A percentile compares a stretch with the other conserved stretches of the same genome.
phyloP scores from a whole-genome alignment of 352 stramenopile species.

The Pythium graminicola region DNA sequence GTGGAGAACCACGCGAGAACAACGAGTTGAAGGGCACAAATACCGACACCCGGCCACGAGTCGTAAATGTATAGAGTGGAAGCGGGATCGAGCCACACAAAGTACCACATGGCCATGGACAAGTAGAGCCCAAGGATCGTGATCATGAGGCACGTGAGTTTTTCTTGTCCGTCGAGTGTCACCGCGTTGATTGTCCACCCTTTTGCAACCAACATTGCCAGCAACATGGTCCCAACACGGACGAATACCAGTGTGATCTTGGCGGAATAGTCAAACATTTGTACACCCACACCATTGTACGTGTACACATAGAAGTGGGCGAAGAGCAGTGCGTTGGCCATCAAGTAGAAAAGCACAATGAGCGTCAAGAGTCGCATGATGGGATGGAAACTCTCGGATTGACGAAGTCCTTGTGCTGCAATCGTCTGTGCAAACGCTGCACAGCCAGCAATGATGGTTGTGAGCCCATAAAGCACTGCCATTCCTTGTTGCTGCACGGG shows the following conservation, averaged over 20 bases:
- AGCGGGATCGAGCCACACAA: slow-evolving; percentile 67
- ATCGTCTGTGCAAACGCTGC: slow-evolving; percentile 35
- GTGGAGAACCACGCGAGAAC: slow-evolving; percentile 59
- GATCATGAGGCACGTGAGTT: slow-evolving; percentile 63
- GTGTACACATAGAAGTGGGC: slow-evolving; percentile 53
- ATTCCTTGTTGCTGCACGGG: slow-evolving; percentile 61
- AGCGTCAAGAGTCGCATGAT: slow-evolving; percentile 69
- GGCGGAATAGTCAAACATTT: slow-evolving; percentile 59
- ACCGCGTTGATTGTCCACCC: slow-evolving; percentile 77
- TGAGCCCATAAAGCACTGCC: slow-evolving; percentile 42
- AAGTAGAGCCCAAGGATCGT: slow-evolving; percentile 56
- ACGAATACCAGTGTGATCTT: slow-evolving; percentile 69
- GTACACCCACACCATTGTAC: slow-evolving; percentile 62
- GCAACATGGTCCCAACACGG: slow-evolving; percentile 55
- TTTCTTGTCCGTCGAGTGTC: slow-evolving; percentile 48
- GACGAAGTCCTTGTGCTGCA: slow-evolving; percentile 36
- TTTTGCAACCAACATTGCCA: slow-evolving; percentile 72
- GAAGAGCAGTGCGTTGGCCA: slow-evolving; percentile 52
- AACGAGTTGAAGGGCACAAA: slow-evolving; percentile 52
- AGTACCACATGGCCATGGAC: slow-evolving; percentile 76
- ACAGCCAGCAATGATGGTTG: slow-evolving; percentile 34
- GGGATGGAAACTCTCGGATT: slow-evolving; percentile 70
- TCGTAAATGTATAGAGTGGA: slow-evolving; percentile 83
- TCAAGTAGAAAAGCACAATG: slow-evolving; percentile 54
- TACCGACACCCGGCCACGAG: slow-evolving; percentile 62